Base-by-base conservation (phyloP, 805 yeast genomes). In the Candida boidinii region DNA sequence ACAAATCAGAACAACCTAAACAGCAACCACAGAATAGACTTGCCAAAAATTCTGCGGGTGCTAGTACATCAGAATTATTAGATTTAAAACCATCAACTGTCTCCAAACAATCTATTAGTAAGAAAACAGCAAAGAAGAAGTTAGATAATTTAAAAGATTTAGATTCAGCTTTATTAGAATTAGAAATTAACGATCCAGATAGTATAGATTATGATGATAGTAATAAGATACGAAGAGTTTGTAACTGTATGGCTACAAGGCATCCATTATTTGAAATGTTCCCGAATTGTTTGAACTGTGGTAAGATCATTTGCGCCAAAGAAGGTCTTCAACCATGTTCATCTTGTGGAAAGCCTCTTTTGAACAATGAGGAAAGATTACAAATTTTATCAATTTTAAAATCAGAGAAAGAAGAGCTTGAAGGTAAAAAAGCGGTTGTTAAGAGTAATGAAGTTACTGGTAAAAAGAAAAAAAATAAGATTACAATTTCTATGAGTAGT, bases 271-370 rank as follows among this genome's bases (percentile, higher is more conserved):
- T 86, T 41, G 94, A 84, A 36, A 70, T 81, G 41, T 92, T 94
- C 2, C 97, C 98, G 1, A 92, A 92, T 52, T 92, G 99, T 48
- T 58, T 92, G 26, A 77, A 81, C 38, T 92, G 99, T 54, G 99
- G 99, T 9, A 84, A 87, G 54, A 84, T 92, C 26, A 84, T 92
- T 3, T 92, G 99, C 60, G 68, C 70, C 4, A 79, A 78, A 44
- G 97, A 92, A 50, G 97, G 97, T 0, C 60, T 85, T 17, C 92
- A 88, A 38, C 92, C 92, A 4, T 92, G 99, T 49, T 70, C 92
- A 2, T 81, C 59, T 40, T 92, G 98, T 60, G 84, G 86, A 0
- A 52, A 66, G 17, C 80, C 76, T 22, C 56, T 92, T 26, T 62
- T 92, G 14, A 66, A 76, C 5, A 51, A 57, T 9, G 69, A 68